A percentile compares a stretch with the other conserved stretches of the same genome.
These are phyloP conservation scores for Neophaeococcomyces aloes DNA, from an alignment of 2,329 filamentous ascomycete species.

Conservation along the genomic window DNA sequence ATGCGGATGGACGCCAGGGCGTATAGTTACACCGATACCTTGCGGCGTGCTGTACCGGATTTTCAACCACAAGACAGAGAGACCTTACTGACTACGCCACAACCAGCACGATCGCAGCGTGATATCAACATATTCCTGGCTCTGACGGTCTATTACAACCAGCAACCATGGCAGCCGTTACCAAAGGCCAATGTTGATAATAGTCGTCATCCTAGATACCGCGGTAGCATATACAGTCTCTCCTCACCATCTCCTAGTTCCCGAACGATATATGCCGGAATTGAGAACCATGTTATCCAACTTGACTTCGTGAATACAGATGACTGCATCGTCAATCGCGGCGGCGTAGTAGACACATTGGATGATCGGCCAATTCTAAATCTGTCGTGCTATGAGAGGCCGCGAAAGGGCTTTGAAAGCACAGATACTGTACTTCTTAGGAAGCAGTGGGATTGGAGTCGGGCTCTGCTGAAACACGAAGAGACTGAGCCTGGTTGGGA, in stretches of 20 bases:
- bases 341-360: conserved; percentile 17
- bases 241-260: conserved; percentile 36
- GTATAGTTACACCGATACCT: conserved; percentile 24
- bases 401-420: conserved; percentile 22
- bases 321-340: conserved; percentile 25
- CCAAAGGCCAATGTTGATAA: neutral
- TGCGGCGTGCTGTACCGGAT: neutral
- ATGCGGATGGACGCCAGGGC: conserved; percentile 40
- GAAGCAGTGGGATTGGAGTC: conserved; percentile 13
- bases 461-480: neutral
- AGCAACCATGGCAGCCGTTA: conserved; percentile 17
- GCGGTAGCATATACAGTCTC: conserved; percentile 36
- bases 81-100: neutral
- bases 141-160: conserved; percentile 15
- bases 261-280: conserved; percentile 35
- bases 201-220: conserved; percentile 24
- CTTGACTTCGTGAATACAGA: conserved; percentile 37
- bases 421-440: conserved; percentile 19
- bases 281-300: conserved; percentile 33
- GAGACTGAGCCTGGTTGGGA: conserved; percentile 13
- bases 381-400: conserved; percentile 36
- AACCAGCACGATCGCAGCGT: conserved; percentile 16
- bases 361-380: conserved; percentile 14
- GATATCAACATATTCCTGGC: conserved; percentile 37
- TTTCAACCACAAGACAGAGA: neutral